Evolutionary conservation across 805 yeast genomes (phyloP).

Genomic region (Kluyveromyces lactis): DNA sequence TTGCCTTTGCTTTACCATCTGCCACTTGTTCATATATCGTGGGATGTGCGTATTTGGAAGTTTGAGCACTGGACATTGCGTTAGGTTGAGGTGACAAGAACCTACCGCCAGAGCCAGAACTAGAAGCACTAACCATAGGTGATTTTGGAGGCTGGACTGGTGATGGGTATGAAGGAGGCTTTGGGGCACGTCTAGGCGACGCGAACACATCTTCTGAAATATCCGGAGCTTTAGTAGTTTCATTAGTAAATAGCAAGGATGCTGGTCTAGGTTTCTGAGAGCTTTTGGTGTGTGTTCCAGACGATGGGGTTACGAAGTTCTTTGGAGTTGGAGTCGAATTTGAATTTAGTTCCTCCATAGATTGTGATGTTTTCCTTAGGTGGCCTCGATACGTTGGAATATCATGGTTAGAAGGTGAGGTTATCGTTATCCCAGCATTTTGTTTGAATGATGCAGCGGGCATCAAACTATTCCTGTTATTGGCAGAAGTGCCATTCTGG

Average conservation of each 20-base stretch:
- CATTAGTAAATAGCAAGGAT: slow-evolving; percentile 8
- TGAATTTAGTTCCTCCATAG: slow-evolving; percentile 16
- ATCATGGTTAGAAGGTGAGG: slow-evolving; percentile 3
- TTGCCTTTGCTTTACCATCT: background rate
- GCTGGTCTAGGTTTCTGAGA: slow-evolving; percentile 8
- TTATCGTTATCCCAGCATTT: slow-evolving; percentile 5
- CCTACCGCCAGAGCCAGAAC: background rate
- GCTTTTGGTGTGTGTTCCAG: background rate
- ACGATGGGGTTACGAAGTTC: slow-evolving; percentile 1
- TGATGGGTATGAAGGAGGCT: slow-evolving; percentile 48
- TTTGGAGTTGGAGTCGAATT: slow-evolving; percentile 3
- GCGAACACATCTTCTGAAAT: slow-evolving; percentile 33
- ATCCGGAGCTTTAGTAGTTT: slow-evolving; percentile 10
- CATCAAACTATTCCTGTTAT: slow-evolving; percentile 25
- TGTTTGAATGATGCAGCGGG: slow-evolving; percentile 32
- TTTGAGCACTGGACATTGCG: slow-evolving; percentile 5
- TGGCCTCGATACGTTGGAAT: slow-evolving; percentile 13
- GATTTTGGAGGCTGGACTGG: slow-evolving; percentile 33
- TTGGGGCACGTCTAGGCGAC: slow-evolving; percentile 70
- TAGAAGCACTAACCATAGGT: slow-evolving; percentile 13
- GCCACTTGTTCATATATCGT: slow-evolving; percentile 21
- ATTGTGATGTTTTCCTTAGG: slow-evolving; percentile 14
- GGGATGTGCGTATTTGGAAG: slow-evolving; percentile 13
- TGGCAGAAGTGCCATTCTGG: slow-evolving; percentile 1
- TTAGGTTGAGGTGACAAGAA: slow-evolving; percentile 7